A percentile compares a stretch with the other conserved stretches of the same genome.
phyloP scores from a whole-genome alignment of 257 asterid species.

The Dorcoceras hygrometricum region DNA sequence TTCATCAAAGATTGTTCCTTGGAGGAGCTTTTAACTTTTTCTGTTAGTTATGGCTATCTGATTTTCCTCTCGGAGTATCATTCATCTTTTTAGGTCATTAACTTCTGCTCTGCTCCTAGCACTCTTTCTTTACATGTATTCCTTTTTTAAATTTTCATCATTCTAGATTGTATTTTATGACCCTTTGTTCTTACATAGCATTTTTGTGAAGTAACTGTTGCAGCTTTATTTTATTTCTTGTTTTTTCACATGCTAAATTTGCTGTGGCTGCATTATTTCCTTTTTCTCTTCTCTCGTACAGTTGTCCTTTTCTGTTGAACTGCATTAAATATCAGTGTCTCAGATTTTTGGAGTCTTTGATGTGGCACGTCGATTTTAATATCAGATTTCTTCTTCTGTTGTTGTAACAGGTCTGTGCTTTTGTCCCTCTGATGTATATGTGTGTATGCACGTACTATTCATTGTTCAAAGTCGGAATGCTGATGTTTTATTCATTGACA shows the following conservation, averaged over 20 bases:
- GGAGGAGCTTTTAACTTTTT: neutral
- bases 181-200: neutral
- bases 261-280: neutral
- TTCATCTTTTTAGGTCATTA: neutral
- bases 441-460: conserved; percentile 95
- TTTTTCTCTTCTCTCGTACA: neutral
- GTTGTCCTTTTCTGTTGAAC: neutral
- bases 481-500: conserved; percentile 94
- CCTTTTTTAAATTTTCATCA: neutral
- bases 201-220: neutral
- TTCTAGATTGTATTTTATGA: neutral
- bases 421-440: conserved; percentile 94
- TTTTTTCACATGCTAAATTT: conserved; percentile 1
- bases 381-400: conserved; percentile 26
- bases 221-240: neutral
- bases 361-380: conserved; percentile 12
- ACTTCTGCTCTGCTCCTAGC: neutral
- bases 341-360: conserved; percentile 5
- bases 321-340: conserved; percentile 3
- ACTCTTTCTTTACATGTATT: neutral
- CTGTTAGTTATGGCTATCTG: neutral
- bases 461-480: conserved; percentile 87
- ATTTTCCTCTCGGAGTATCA: neutral
- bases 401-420: conserved; percentile 69
- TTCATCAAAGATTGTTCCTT: neutral